phyloP scores from a whole-genome alignment of 306 rosid species.

The Prunus armeniaca region DNA sequence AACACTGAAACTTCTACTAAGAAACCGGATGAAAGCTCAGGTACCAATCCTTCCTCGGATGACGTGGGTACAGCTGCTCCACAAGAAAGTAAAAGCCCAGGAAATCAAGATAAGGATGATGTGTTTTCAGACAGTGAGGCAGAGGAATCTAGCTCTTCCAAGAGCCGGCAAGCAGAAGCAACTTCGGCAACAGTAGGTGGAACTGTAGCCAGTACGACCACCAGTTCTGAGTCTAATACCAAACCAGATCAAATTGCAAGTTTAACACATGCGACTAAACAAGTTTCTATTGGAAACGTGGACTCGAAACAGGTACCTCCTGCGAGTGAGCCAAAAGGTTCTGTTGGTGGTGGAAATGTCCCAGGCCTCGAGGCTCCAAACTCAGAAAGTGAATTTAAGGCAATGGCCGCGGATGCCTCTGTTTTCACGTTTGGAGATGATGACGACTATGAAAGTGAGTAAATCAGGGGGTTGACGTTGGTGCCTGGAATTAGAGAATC shows the following conservation, averaged over 20 bases:
- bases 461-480: conserved; percentile 18
- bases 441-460: conserved; percentile 92
- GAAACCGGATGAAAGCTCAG: conserved; percentile 67
- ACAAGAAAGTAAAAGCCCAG: conserved; percentile 37
- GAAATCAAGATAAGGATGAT: conserved; percentile 63
- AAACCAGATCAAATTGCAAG: conserved; percentile 49
- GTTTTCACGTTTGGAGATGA: conserved; percentile 95
- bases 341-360: conserved; percentile 33
- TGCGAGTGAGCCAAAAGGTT: conserved; percentile 46
- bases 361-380: conserved; percentile 41
- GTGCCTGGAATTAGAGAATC: conserved; percentile 9
- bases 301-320: conserved; percentile 30
- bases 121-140: conserved; percentile 86
- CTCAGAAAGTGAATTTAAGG: conserved; percentile 90
- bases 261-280: conserved; percentile 54
- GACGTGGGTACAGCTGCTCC: conserved; percentile 35
- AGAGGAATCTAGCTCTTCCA: conserved; percentile 64
- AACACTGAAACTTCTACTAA: conserved; percentile 39
- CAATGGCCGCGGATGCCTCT: conserved; percentile 99
- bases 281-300: conserved; percentile 59
- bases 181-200: conserved; percentile 39
- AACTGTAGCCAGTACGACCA: conserved; percentile 31
- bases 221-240: conserved; percentile 41
- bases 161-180: conserved; percentile 52
- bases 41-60: conserved; percentile 39